phyloP scores from a whole-genome alignment of 2,329 filamentous ascomycete species.

The Neonectria sp. region DNA sequence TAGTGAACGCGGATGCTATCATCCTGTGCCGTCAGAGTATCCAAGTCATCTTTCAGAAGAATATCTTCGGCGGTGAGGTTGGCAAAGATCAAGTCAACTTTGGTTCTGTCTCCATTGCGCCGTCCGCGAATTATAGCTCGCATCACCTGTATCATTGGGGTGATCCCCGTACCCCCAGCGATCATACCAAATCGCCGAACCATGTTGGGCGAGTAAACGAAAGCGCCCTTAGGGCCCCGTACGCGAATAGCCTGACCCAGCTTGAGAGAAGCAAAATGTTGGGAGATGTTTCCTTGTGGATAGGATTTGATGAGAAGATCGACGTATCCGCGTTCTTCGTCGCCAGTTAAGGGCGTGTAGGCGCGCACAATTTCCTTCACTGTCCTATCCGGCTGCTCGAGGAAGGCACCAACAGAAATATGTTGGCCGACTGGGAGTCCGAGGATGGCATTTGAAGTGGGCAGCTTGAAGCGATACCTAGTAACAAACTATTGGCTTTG shows the following conservation, averaged over 20 bases:
- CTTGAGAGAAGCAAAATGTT: constrained; percentile 84
- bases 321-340: constrained; percentile 89
- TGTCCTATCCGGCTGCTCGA: constrained; percentile 75
- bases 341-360: constrained; percentile 91
- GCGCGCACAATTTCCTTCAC: constrained; percentile 87
- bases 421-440: constrained; percentile 98
- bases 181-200: constrained; percentile 97
- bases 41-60: constrained; percentile 89
- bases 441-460: constrained; percentile 81
- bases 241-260: constrained; percentile 90
- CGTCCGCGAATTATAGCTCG: constrained; percentile 88
- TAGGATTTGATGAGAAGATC: constrained; percentile 98
- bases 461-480: constrained; percentile 92
- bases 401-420: constrained; percentile 89
- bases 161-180: constrained; percentile 97
- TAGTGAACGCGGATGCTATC: constrained; percentile 89
- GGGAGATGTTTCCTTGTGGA: constrained; percentile 95
- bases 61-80: constrained; percentile 95
- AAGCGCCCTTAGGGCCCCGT: constrained; percentile 93
- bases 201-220: constrained; percentile 97
- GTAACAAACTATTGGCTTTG: background rate
- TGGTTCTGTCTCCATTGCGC: constrained; percentile 82
- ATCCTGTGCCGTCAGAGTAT: constrained; percentile 82
- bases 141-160: constrained; percentile 96
- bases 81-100: constrained; percentile 94